Conservation (phyloP, 768 basidiomycete genomes). For the Amylocystis lapponica region DNA sequence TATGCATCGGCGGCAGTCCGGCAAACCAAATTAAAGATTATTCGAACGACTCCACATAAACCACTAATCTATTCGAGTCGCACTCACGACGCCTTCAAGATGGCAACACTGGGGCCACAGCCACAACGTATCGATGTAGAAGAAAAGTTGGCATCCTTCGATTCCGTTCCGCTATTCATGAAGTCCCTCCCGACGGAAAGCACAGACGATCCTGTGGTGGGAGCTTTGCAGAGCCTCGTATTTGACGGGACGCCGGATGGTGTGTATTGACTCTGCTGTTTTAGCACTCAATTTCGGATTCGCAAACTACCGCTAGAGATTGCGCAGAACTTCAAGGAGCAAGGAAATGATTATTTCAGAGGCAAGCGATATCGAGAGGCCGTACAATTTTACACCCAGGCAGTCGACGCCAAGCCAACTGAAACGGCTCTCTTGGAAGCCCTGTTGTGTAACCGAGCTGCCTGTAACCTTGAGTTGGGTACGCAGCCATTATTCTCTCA, state of each 20-base stretch:
- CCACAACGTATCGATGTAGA: conserved; percentile 23
- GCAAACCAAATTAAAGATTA: too few species aligned
- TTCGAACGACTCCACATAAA: too few species aligned
- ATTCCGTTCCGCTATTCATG: conserved; percentile 90
- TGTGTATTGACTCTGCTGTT: conserved; percentile 37
- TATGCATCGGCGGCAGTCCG: too few species aligned
- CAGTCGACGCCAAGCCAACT: conserved; percentile 76
- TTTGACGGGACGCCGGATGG: conserved; percentile 94
- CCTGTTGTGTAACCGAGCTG: conserved; percentile 84
- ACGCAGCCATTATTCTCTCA: conserved; percentile 21
- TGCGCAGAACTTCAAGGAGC: conserved; percentile 89
- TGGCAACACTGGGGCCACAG: conserved; percentile 1
- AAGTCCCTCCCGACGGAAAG: conserved; percentile 70
- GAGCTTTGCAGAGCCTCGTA: conserved; percentile 79
- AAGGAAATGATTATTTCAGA: conserved; percentile 93
- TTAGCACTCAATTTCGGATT: background rate
- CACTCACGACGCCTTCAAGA: background rate
- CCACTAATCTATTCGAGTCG: too few species aligned
- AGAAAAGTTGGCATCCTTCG: conserved; percentile 40
- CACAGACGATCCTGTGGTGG: conserved; percentile 57
- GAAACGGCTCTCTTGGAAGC: conserved; percentile 54
- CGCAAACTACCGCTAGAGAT: conserved; percentile 50
- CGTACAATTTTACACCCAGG: conserved; percentile 84
- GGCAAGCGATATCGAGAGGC: conserved; percentile 87
- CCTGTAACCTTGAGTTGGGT: conserved; percentile 89